Conservation (phyloP, 164 flowering plant species). For the Nelumbo lutea region DNA sequence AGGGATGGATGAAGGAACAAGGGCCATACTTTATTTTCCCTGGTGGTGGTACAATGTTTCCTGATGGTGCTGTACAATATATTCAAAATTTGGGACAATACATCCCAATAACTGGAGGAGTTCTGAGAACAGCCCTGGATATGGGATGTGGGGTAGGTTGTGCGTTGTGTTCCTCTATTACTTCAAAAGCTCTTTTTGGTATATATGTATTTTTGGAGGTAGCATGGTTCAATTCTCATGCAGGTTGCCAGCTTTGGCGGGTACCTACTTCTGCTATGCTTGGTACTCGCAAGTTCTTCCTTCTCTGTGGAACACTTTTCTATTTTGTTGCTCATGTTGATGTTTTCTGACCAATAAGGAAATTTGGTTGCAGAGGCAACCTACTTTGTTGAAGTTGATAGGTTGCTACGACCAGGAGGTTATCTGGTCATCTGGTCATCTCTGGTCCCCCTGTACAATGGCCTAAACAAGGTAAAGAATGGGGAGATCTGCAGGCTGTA, state of each 20-base stretch:
- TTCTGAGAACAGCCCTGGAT: slow-evolving; percentile 91
- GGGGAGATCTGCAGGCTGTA: too few relatives aligned
- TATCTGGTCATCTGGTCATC: slow-evolving; percentile 84
- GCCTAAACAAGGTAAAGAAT: too few relatives aligned
- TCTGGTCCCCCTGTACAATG: too few relatives aligned
- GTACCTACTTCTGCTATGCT: slow-evolving; percentile 82
- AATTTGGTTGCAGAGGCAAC: slow-evolving; percentile 78
- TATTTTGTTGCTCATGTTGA: neutral
- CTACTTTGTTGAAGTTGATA: slow-evolving; percentile 89
- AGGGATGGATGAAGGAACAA: slow-evolving; percentile 96
- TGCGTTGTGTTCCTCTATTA: slow-evolving; percentile 15
- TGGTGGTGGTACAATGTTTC: slow-evolving; percentile 99
- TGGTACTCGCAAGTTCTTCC: slow-evolving; percentile 73
- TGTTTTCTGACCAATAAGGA: slow-evolving; percentile 5
- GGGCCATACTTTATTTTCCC: slow-evolving; percentile 84
- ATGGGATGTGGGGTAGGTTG: slow-evolving; percentile 99
- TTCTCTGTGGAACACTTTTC: neutral
- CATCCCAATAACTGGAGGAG: slow-evolving; percentile 68
- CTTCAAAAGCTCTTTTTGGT: too few relatives aligned
- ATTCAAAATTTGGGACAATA: slow-evolving; percentile 85
- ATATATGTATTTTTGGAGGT: slow-evolving; percentile 6
- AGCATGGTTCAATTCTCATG: slow-evolving; percentile 8
- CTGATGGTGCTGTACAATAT: slow-evolving; percentile 85
- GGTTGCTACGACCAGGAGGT: slow-evolving; percentile 93
- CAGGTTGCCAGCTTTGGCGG: slow-evolving; percentile 99